Percentiles rank a stretch among this genome's conserved stretches.
Conservation (phyloP, 169 alveolate genomes). For the Besnoitia besnoiti region DNA sequence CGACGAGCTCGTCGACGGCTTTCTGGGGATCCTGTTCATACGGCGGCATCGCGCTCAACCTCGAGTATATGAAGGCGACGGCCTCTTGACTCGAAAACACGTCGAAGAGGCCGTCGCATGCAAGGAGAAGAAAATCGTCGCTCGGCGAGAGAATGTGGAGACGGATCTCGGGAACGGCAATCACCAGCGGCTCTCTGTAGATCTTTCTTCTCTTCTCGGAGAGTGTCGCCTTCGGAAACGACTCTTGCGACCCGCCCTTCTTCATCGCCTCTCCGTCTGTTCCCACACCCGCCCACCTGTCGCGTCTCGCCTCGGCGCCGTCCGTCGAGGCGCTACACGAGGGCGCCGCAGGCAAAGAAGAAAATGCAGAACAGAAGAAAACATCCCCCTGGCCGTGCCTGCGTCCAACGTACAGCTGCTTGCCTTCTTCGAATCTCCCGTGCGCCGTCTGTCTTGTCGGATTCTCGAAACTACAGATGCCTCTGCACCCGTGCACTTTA, state of each 20-base stretch:
- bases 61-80: constrained; percentile 81
- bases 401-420: background rate
- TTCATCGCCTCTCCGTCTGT: no score
- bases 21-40: constrained; percentile 25
- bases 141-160: constrained; percentile 81
- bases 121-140: constrained; percentile 95
- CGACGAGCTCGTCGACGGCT: constrained; percentile 41
- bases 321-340: background rate
- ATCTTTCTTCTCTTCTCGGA: background rate
- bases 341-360: background rate
- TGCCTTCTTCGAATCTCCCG: background rate
- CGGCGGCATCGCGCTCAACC: constrained; percentile 27
- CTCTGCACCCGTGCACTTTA: no score
- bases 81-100: constrained; percentile 92
- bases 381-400: background rate
- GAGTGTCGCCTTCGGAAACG: background rate
- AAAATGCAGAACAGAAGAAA: background rate
- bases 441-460: no score
- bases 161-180: constrained; percentile 96
- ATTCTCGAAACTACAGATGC: no score
- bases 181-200: constrained; percentile 89
- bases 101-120: constrained; percentile 99
- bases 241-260: no score
- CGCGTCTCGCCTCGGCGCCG: background rate
- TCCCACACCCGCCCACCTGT: no score